These are phyloP conservation scores for Podaxis pistillaris DNA, from an alignment of 768 basidiomycete genomes.

Conservation along the genomic window DNA sequence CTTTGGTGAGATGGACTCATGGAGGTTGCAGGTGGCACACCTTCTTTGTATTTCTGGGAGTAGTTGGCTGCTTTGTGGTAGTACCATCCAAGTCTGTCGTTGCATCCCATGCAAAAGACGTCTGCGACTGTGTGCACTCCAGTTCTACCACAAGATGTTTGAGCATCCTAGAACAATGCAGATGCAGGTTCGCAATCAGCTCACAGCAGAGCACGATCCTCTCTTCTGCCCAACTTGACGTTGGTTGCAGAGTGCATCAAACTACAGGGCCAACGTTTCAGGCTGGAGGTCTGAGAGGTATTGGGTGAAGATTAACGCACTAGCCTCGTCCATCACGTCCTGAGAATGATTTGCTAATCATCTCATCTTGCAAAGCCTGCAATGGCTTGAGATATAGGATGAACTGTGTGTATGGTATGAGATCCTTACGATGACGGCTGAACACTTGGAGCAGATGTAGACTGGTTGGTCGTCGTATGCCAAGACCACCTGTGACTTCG, in stretches of 20 bases:
- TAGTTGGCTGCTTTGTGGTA: slow-evolving; percentile 77
- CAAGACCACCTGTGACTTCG: slow-evolving; percentile 55
- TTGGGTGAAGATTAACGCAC: slow-evolving; percentile 38
- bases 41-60: slow-evolving; percentile 86
- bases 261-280: slow-evolving; percentile 33
- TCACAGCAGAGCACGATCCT: slow-evolving; percentile 74
- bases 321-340: slow-evolving; percentile 81
- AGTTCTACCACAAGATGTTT: slow-evolving; percentile 45
- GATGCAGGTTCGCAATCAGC: slow-evolving; percentile 12
- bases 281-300: background rate
- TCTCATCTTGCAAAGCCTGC: slow-evolving; percentile 78
- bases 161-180: slow-evolving; percentile 5
- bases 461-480: slow-evolving; percentile 65
- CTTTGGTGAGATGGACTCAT: background rate
- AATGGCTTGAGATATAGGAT: slow-evolving; percentile 1
- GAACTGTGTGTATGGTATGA: background rate
- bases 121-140: slow-evolving; percentile 83
- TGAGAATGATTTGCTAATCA: slow-evolving; percentile 84
- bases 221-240: slow-evolving; percentile 67
- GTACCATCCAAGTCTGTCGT: slow-evolving; percentile 78
- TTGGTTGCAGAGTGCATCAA: slow-evolving; percentile 78
- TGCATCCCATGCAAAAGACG: slow-evolving; percentile 76
- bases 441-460: slow-evolving; percentile 68
- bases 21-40: slow-evolving; percentile 32
- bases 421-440: slow-evolving; percentile 62